Evolutionary conservation across 805 yeast species (phyloP).

Genomic region (Hanseniaspora osmophila): DNA sequence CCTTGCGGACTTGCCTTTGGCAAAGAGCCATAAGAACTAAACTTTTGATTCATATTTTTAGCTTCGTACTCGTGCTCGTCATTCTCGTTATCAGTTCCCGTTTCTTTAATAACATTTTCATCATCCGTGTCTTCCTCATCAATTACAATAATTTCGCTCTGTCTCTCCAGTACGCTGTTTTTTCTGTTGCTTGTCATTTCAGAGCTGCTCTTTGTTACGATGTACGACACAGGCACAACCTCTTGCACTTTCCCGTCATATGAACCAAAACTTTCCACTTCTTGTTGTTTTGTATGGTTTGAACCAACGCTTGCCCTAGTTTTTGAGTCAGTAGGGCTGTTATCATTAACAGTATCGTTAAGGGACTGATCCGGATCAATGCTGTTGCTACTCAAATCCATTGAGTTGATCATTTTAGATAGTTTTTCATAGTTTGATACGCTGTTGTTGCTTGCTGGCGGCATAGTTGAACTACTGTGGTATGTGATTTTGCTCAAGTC

Average conservation of each 20-base stretch:
- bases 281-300: neutral
- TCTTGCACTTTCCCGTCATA: neutral
- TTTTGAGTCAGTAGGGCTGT: too few relatives aligned
- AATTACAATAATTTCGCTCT: too few relatives aligned
- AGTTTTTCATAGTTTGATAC: too few relatives aligned
- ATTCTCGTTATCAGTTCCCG: neutral
- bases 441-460: too few relatives aligned
- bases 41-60: neutral
- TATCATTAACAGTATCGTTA: too few relatives aligned
- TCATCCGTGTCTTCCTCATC: neutral
- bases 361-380: too few relatives aligned
- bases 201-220: neutral
- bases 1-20: neutral
- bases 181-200: neutral
- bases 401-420: too few relatives aligned
- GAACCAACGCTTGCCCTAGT: neutral
- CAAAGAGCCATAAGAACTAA: neutral
- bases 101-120: too few relatives aligned
- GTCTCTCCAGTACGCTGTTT: neutral
- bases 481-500: too few relatives aligned
- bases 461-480: too few relatives aligned
- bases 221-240: neutral
- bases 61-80: neutral
- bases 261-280: neutral
- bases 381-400: too few relatives aligned